Percentiles rank a stretch among this genome's conserved stretches.
Conservation (phyloP, 192 early-diverging fungal genomes). For the Backusella luteola region DNA sequence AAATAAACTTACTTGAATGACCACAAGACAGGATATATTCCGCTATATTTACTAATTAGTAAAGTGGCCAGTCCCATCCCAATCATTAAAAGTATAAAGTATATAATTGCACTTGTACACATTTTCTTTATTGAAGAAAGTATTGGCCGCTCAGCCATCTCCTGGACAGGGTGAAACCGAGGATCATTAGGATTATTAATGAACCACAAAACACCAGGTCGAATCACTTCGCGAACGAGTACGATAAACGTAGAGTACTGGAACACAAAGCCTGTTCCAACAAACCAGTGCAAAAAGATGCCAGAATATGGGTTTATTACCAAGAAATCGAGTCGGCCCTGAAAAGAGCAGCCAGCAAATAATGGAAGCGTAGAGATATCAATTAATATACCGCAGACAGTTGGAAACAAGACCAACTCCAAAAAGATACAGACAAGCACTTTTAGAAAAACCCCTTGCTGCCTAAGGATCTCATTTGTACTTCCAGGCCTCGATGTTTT, state of each 20-base stretch:
- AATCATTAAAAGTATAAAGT: conserved; percentile 70
- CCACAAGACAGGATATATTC: conserved; percentile 56
- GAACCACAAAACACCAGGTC: conserved; percentile 97
- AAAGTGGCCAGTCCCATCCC: conserved; percentile 62
- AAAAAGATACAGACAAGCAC: conserved; percentile 83
- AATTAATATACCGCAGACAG: conserved; percentile 83
- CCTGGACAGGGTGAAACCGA: conserved; percentile 87
- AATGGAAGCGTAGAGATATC: conserved; percentile 78
- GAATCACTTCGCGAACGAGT: conserved; percentile 74
- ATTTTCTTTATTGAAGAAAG: conserved; percentile 80
- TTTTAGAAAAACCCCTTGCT: conserved; percentile 60
- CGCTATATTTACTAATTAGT: conserved; percentile 36
- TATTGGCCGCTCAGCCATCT: conserved; percentile 81
- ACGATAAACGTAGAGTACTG: conserved; percentile 84
- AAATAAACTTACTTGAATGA: conserved; percentile 55
- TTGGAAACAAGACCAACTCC: conserved; percentile 86
- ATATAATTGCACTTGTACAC: conserved; percentile 76
- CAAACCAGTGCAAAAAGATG: conserved; percentile 84
- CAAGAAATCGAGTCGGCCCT: conserved; percentile 55
- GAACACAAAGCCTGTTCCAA: conserved; percentile 93
- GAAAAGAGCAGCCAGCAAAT: conserved; percentile 54
- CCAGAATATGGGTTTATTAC: conserved; percentile 57
- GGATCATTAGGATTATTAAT: conserved; percentile 95
- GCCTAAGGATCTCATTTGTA: conserved; percentile 36
- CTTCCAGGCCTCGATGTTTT: conserved; percentile 42